Base-by-base conservation (phyloP, 1,284 basidiomycete genomes). In the Trichosporon ovoides region DNA sequence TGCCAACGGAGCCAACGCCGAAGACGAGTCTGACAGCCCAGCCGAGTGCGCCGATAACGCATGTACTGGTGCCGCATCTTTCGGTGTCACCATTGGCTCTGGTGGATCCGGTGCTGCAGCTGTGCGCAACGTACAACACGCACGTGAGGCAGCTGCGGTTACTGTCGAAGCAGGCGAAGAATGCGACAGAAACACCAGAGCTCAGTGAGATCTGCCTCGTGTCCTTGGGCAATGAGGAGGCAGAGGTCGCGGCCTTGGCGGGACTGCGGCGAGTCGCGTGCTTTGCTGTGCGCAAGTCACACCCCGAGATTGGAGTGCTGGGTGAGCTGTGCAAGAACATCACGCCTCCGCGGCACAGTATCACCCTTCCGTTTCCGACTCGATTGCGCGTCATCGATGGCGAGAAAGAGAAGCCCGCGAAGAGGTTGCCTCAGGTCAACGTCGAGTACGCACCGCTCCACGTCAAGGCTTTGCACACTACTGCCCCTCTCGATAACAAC, bases 391-490 rank as follows among this genome's bases (percentile, higher is more conserved):
- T 36, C 40, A 19, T n/a, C 31, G 28, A 28, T 3, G 54, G 46
- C 35, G 53, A 46, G 35, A 24, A 55, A 18, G 38, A 52, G 20
- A 28, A 55, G 19, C 16, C 4, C 3, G 19, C 46, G 2, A 20
- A 36, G 34, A 52, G 7, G 14, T 34, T 55, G 22, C 64, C 61
- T 10, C 28, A 63, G 0, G 61, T 68, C 2, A 49, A 56, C 9
- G 59, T 72, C 3, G 63, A 70, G 46, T 77, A 76, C 59, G 79
- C 88, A 38, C 85, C 87, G 5, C 88, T 91, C 0, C 87, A 89
- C 67, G 82, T 93, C 70, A 95, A 94, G 71, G 90, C 91, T 60
- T 75, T 93, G n/a, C 83, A 82, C 20, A 94, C 91, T 0, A 85
- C 85, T 20, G 83, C 84, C 2, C 91, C 91, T 0, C 85, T 83